Evolutionary conservation across 2,329 filamentous ascomycete species (phyloP).

Genomic region (Clarireedia homoeocarpa): DNA sequence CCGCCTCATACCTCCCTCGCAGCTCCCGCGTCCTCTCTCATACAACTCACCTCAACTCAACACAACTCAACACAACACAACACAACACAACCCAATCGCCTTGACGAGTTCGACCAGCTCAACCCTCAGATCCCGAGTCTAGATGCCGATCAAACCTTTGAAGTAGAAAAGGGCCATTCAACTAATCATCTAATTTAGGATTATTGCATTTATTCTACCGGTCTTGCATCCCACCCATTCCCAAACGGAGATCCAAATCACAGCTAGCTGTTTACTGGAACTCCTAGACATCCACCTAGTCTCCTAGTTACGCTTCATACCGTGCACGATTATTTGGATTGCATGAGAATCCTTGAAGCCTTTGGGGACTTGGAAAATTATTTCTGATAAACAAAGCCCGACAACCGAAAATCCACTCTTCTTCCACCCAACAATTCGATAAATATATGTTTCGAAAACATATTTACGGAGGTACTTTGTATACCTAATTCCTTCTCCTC

Average conservation of each 20-base stretch:
- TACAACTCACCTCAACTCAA: no score
- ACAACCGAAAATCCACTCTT: neutral
- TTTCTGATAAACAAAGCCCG: neutral
- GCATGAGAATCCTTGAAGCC: neutral
- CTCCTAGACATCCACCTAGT: neutral
- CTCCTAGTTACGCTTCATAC: neutral
- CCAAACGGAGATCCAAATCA: neutral
- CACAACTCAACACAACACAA: no score
- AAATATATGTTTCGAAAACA: no score
- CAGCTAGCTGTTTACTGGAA: neutral
- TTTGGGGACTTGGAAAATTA: neutral
- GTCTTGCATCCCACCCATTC: neutral
- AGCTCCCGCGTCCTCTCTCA: no score
- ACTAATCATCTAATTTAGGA: neutral
- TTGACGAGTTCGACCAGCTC: no score
- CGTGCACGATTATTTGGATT: neutral
- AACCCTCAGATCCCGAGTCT: neutral
- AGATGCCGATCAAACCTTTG: neutral
- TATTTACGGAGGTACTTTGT: no score
- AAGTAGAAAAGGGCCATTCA: neutral
- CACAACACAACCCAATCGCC: no score
- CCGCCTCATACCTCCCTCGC: no score
- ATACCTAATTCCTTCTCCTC: no score
- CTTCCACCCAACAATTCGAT: no score
- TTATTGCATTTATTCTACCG: neutral